Evolutionary conservation across 2,329 filamentous ascomycete species (phyloP), one percentile per base, ranked within the genome.

Genomic region (Thielaviopsis musarum): DNA sequence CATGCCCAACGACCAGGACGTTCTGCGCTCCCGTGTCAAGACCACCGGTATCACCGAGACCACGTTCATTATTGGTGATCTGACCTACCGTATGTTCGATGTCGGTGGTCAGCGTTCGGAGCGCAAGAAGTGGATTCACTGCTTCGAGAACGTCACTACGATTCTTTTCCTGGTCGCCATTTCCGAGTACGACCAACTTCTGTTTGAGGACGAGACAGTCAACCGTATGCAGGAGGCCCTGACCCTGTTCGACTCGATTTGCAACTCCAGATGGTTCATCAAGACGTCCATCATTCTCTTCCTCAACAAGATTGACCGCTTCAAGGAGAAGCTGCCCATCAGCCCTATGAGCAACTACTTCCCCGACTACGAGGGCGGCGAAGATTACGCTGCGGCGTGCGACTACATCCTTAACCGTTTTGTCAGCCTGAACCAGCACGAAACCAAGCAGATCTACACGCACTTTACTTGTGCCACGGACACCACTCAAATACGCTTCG

Each of bases 361-460:
- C 77, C 87, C 87, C 49, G 88, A 93, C 69, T 93, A 89, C 72
- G 91, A 97, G 76, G 88, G 91, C 65, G 93, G 93, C 66, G 87
- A 95, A 66, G 91, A 98, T 74, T 98, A 98, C 69, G 85, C 87
- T 49, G 87, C 89, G 57, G 93, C 93, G 45, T 98, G 93, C 76
- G 91, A 98, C 73, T 98, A 98, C 76, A 97, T 98, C 68, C 82
- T 98, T 63, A 97, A 97, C 80, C 84, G 93, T 70, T 98, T 98
- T 74, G 93, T 97, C 68, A 93, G 88, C 70, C 78, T 98, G 70
- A 98, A 98, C 77, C 93, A 97, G 75, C 91, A 96, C 72, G 93
- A 97, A 77, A 95, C 90, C 59, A 98, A 98, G 80, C 93, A 98
- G 73, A 97, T 98, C 72, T 98, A 98, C 79, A 98, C 93, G 62